phyloP scores from a whole-genome alignment of 345 rosid species.

The Streptanthus diversifolius region DNA sequence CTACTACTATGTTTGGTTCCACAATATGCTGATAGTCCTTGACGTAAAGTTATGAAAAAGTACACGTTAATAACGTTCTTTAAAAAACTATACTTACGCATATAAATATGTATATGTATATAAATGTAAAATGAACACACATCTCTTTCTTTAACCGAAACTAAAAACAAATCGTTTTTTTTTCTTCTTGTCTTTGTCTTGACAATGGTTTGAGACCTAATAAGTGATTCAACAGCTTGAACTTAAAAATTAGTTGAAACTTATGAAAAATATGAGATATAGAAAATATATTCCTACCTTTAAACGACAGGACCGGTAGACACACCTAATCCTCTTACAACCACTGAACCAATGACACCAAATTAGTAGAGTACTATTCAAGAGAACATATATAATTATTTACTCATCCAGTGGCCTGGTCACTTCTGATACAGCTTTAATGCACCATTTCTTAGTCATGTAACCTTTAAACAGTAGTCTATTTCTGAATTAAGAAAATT shows the following conservation, averaged over 20 bases:
- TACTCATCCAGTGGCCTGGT: neutral
- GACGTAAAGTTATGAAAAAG: constrained; percentile 16
- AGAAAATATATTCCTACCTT: constrained; percentile 23
- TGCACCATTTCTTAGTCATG: constrained; percentile 14
- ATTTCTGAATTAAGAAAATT: neutral
- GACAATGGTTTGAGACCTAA: constrained; percentile 31
- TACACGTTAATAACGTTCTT: constrained; percentile 26
- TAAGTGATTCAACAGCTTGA: constrained; percentile 33
- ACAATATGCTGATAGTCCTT: neutral
- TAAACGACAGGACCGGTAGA: constrained; percentile 34
- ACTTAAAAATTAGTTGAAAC: constrained; percentile 18
- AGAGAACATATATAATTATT: neutral
- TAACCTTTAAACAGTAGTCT: neutral
- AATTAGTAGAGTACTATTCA: constrained; percentile 27
- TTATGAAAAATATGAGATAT: neutral
- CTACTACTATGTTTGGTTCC: neutral
- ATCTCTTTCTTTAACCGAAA: neutral
- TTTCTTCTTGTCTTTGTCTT: neutral
- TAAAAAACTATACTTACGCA: neutral
- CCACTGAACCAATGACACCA: constrained; percentile 29
- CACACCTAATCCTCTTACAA: constrained; percentile 34
- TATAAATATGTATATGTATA: neutral
- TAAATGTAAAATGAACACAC: neutral
- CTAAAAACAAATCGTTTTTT: neutral
- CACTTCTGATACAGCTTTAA: constrained; percentile 5